Conservation (phyloP, 805 yeast genomes). For the Saccharomyces kudriavzevii region DNA sequence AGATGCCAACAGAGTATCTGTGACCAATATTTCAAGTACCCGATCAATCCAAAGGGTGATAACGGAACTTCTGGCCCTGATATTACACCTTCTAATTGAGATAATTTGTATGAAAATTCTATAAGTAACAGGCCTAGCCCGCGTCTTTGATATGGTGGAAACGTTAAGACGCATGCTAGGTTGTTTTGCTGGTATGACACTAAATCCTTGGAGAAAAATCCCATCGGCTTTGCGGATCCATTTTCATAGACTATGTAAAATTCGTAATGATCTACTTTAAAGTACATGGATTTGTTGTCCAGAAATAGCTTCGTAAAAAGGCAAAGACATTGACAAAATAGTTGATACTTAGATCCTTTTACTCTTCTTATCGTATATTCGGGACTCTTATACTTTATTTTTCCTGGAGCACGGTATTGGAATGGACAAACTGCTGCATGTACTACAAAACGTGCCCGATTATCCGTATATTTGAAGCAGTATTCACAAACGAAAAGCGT, state of each 20-base stretch:
- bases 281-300: conserved; percentile 83
- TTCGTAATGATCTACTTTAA: conserved; percentile 68
- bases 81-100: conserved; percentile 49
- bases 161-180: conserved; percentile 80
- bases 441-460: conserved; percentile 33
- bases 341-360: conserved; percentile 51
- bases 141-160: conserved; percentile 84
- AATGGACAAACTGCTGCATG: conserved; percentile 46
- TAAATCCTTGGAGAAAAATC: conserved; percentile 85
- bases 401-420: conserved; percentile 49
- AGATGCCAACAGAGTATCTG: conserved; percentile 39
- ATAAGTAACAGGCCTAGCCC: conserved; percentile 73
- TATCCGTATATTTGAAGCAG: conserved; percentile 75
- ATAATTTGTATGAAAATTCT: conserved; percentile 73
- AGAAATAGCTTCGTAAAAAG: conserved; percentile 81
- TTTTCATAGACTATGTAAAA: conserved; percentile 65
- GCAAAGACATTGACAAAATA: conserved; percentile 76
- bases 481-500: conserved; percentile 63
- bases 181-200: conserved; percentile 72
- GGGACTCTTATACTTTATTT: conserved; percentile 56
- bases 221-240: conserved; percentile 54
- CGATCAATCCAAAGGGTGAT: conserved; percentile 67
- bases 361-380: conserved; percentile 53
- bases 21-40: conserved; percentile 75
- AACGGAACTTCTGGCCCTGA: conserved; percentile 94